Evolutionary conservation across 164 flowering plant species (phyloP).

Genomic region (Tetracentron sinense): DNA sequence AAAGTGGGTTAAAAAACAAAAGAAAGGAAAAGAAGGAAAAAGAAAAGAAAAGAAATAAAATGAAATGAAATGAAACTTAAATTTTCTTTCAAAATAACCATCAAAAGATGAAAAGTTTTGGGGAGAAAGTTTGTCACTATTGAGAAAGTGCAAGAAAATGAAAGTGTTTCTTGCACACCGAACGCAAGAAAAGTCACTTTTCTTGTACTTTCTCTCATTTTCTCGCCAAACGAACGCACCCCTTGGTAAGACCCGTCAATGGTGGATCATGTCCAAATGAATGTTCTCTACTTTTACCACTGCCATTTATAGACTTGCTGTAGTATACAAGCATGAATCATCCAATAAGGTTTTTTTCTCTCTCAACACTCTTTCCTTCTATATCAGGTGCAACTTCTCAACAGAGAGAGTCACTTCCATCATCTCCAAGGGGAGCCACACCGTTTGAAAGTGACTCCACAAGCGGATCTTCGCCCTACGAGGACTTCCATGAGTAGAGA

Average conservation of each 20-base stretch:
- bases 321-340: not conserved
- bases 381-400: slow-evolving; percentile 66
- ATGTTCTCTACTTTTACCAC: not conserved
- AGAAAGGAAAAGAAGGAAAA: no score
- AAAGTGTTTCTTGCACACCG: no score
- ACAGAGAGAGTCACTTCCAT: slow-evolving; percentile 55
- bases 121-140: no score
- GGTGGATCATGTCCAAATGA: not conserved
- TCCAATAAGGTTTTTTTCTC: not conserved
- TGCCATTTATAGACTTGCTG: not conserved
- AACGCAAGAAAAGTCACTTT: no score
- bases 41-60: no score
- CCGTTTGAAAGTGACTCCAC: slow-evolving; percentile 76
- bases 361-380: not conserved
- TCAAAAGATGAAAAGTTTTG: no score
- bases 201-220: no score
- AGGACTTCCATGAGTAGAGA: slow-evolving; percentile 58
- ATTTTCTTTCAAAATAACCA: no score
- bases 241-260: not conserved
- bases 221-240: no score
- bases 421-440: slow-evolving; percentile 64
- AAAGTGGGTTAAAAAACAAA: no score
- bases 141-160: no score
- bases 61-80: no score
- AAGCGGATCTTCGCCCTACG: slow-evolving; percentile 74